Conservation (phyloP, 108 stramenopile genomes). For the Fragilaria crotonensis region DNA sequence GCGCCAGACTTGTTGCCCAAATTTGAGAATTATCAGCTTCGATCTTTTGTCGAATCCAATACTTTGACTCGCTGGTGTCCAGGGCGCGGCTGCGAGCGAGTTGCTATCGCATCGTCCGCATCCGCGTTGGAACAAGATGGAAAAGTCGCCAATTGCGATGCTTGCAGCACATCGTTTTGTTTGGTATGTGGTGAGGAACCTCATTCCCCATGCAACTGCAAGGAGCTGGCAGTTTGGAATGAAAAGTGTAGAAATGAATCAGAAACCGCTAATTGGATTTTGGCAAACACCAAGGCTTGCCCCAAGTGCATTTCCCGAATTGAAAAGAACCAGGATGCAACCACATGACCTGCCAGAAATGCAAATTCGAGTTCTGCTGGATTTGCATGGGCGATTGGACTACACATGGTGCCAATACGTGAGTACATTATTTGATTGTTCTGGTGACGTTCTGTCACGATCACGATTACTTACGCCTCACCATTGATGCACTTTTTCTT, state of each 20-base stretch:
- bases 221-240: slow-evolving; percentile 75
- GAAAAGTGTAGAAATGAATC: slow-evolving; percentile 87
- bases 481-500: no score
- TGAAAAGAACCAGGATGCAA: slow-evolving; percentile 99
- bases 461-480: no score
- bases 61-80: slow-evolving; percentile 96
- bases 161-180: slow-evolving; percentile 78
- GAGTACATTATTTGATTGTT: not conserved
- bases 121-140: slow-evolving; percentile 53
- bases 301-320: slow-evolving; percentile 96
- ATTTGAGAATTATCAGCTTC: slow-evolving; percentile 77
- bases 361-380: slow-evolving; percentile 97
- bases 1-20: slow-evolving; percentile 51
- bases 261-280: slow-evolving; percentile 98
- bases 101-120: slow-evolving; percentile 66
- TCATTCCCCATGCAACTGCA: slow-evolving; percentile 84
- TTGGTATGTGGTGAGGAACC: slow-evolving; percentile 92
- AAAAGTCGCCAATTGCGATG: slow-evolving; percentile 52
- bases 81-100: slow-evolving; percentile 86
- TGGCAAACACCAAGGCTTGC: slow-evolving; percentile 97
- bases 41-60: slow-evolving; percentile 91
- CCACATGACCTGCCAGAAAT: slow-evolving; percentile 89
- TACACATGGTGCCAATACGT: slow-evolving; percentile 91
- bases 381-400: slow-evolving; percentile 96
- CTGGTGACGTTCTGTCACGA: not conserved